Percentiles rank a stretch among this genome's conserved stretches.
These are phyloP conservation scores for Chrysosporium keratinophilum DNA, from an alignment of 2,329 filamentous ascomycete species.

Conservation along the genomic window DNA sequence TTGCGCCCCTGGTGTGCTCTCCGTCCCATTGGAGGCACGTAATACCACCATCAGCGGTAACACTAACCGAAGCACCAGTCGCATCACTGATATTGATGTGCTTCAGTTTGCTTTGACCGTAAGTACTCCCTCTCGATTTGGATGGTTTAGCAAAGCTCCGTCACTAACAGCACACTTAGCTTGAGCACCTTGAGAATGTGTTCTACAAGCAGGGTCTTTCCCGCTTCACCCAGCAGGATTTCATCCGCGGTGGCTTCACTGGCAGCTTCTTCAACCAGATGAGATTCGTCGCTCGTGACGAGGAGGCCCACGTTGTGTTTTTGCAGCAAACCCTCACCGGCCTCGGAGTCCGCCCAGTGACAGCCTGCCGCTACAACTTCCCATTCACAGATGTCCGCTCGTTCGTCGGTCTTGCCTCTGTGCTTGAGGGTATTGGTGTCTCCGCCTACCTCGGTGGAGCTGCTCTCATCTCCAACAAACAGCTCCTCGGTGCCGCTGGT, in stretches of 20 bases:
- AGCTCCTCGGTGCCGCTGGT: constrained; percentile 51
- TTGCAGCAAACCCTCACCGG: constrained; percentile 39
- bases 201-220: constrained; percentile 53
- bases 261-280: constrained; percentile 48
- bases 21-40: constrained; percentile 8
- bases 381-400: constrained; percentile 37
- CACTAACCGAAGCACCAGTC: constrained; percentile 1
- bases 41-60: constrained; percentile 3
- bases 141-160: background rate
- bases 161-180: constrained; percentile 15
- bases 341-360: constrained; percentile 43
- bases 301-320: constrained; percentile 49
- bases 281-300: constrained; percentile 47
- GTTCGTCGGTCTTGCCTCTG: constrained; percentile 44
- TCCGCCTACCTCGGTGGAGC: constrained; percentile 55
- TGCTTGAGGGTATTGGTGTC: constrained; percentile 50
- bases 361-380: constrained; percentile 49
- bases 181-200: constrained; percentile 50
- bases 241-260: constrained; percentile 43
- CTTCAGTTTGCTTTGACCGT: constrained; percentile 19
- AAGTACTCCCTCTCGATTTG: background rate
- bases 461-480: constrained; percentile 46
- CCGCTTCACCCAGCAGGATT: constrained; percentile 47
- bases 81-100: constrained; percentile 15
- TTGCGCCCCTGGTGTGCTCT: constrained; percentile 10